These are phyloP conservation scores for Plasmodium chabaudi DNA, from an alignment of 169 alveolate species.

Conservation along the genomic window DNA sequence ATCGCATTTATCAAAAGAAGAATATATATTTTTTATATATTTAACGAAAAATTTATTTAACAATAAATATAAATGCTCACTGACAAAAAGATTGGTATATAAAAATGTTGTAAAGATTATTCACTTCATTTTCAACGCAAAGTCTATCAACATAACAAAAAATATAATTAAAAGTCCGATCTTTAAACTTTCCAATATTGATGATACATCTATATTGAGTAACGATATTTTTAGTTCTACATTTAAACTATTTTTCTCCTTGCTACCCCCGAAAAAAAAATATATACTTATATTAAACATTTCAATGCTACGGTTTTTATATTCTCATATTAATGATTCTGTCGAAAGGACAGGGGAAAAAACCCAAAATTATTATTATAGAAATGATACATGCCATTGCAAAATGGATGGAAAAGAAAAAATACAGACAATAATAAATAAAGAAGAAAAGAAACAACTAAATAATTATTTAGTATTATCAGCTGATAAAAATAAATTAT, in stretches of 20 bases:
- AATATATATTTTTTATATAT: slow-evolving; percentile 18
- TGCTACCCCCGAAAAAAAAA: slow-evolving; percentile 34
- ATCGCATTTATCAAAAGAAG: slow-evolving; percentile 1
- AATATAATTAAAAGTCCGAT: background rate
- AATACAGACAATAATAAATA: slow-evolving; percentile 20
- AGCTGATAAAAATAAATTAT: slow-evolving; percentile 52
- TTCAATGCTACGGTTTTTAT: slow-evolving; percentile 58
- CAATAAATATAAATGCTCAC: slow-evolving; percentile 2
- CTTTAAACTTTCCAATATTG: background rate
- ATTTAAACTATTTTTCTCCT: slow-evolving; percentile 23
- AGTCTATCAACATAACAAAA: background rate
- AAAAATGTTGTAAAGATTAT: slow-evolving; percentile 34
- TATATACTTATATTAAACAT: slow-evolving; percentile 44
- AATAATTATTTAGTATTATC: slow-evolving; percentile 46
- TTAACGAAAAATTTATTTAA: slow-evolving; percentile 62
- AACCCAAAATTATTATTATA: background rate
- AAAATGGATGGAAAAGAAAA: slow-evolving; percentile 4
- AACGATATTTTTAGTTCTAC: slow-evolving; percentile 1
- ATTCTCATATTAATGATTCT: slow-evolving; percentile 38
- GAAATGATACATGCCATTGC: slow-evolving; percentile 16
- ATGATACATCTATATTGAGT: background rate
- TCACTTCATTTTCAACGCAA: slow-evolving; percentile 24
- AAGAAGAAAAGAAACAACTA: slow-evolving; percentile 53
- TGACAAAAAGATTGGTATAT: slow-evolving; percentile 13
- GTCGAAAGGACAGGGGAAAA: slow-evolving; percentile 14